Base-by-base conservation (phyloP, 345 rosid species). In the Physaria fendleri region DNA sequence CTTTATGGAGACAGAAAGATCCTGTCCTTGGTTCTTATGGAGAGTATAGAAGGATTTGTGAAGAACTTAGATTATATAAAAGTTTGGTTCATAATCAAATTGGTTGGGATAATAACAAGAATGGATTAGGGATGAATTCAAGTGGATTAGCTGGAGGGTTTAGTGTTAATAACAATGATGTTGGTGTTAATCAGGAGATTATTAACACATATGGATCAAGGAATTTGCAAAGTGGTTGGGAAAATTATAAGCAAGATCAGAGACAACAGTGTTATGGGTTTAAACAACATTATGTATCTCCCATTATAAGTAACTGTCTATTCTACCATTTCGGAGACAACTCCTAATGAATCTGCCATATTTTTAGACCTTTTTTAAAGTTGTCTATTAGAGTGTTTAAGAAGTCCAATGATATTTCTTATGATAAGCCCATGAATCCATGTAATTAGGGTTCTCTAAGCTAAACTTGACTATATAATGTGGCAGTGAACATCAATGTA, bases 11-110 rank as follows among this genome's bases (percentile, higher is more conserved):
- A 71, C 79, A 77, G 33, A 77, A 76, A 17, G 88, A 89, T 59
- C 95, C 89, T 0, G 73, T 89, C 4, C 76, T 71, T 15, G 97
- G 97, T 0, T 65, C 88, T 0, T 81, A 76, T 1, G 92, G 87
- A 13, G 90, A 88, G 68, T 85, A 74, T 41, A 71, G 56, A 17
- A 83, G 71, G 56, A 3, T 82, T 0, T 65, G 59, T 3, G 82
- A 92, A 5, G 87, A 92, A 28, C 84, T 92, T 1, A 74, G 46
- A 27, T 25, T 68, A 27, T 82, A 61, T 50, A 88, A 58, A 68
- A 65, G 54, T 23, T 48, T 70, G 29, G 39, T 70, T 33, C 69
- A 47, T 35, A 64, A 70, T 43, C 69, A 70, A 40, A 47, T 48
- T 39, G 51, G 64, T 4, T 70, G 74, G 69, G 59, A 70, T 8